Conservation (phyloP, 2,329 filamentous ascomycete species). For the Penicillium psychrosexuale region DNA sequence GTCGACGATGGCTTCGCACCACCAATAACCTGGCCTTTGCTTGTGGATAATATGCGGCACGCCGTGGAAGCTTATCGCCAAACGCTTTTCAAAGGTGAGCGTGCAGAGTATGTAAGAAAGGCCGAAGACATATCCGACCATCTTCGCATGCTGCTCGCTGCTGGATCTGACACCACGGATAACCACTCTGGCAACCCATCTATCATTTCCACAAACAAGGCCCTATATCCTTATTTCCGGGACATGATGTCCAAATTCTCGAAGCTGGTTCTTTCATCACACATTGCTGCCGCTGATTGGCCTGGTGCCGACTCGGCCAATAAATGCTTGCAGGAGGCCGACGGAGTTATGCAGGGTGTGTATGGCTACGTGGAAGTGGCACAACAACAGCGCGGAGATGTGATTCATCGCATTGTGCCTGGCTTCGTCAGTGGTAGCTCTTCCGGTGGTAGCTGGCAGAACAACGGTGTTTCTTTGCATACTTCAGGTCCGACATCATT, state of each 20-base stretch:
- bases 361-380: constrained; percentile 97
- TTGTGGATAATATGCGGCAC: constrained; percentile 89
- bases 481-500: constrained; percentile 67
- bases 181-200: constrained; percentile 98
- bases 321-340: constrained; percentile 96
- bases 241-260: constrained; percentile 99
- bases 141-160: constrained; percentile 84
- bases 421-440: constrained; percentile 87
- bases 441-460: constrained; percentile 82
- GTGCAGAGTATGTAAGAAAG: constrained; percentile 85
- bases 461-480: constrained; percentile 59
- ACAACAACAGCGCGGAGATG: constrained; percentile 85
- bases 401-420: constrained; percentile 86
- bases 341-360: constrained; percentile 88
- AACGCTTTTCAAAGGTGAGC: constrained; percentile 76
- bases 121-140: constrained; percentile 99
- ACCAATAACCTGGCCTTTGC: constrained; percentile 80
- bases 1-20: constrained; percentile 83
- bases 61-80: constrained; percentile 88
- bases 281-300: constrained; percentile 95
- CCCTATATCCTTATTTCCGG: constrained; percentile 91
- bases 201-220: constrained; percentile 98
- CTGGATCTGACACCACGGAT: constrained; percentile 93
- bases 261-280: constrained; percentile 96
- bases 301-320: constrained; percentile 89